phyloP scores from a whole-genome alignment of 257 asterid species.

The Cynanchum wilfordii region DNA sequence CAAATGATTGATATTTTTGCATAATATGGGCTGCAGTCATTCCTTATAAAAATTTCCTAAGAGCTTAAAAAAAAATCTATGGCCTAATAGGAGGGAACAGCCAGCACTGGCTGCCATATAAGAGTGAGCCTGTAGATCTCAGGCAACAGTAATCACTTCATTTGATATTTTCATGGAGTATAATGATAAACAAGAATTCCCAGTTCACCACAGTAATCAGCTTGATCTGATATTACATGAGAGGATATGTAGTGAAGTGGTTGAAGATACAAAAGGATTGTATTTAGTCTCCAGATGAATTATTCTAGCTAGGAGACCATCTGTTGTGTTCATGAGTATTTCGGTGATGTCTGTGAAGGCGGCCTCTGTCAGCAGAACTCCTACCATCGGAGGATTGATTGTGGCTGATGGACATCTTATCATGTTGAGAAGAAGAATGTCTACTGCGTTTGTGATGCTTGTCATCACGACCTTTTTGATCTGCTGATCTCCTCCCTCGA shows the following conservation, averaged over 20 bases:
- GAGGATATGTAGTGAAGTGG: neutral
- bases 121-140: neutral
- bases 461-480: conserved; percentile 27
- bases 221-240: neutral
- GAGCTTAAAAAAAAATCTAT: neutral
- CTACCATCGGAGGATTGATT: conserved; percentile 33
- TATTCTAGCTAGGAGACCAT: conserved; percentile 32
- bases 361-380: conserved; percentile 32
- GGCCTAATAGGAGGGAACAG: neutral
- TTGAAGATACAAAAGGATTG: neutral
- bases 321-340: conserved; percentile 28
- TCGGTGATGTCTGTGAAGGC: conserved; percentile 20
- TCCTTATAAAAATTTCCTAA: neutral
- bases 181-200: neutral
- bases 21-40: neutral
- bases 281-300: conserved; percentile 13
- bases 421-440: conserved; percentile 37
- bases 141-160: too few relatives aligned
- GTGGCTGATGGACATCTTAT: conserved; percentile 24
- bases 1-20: neutral
- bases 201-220: neutral
- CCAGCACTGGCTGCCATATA: neutral
- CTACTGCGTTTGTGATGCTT: conserved; percentile 27
- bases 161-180: neutral
- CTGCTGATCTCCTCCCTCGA: conserved; percentile 26